Percentiles rank a stretch among this genome's conserved stretches.
phyloP scores from a whole-genome alignment of 2,329 filamentous ascomycete genomes.

The Trichoderma semiorbis region DNA sequence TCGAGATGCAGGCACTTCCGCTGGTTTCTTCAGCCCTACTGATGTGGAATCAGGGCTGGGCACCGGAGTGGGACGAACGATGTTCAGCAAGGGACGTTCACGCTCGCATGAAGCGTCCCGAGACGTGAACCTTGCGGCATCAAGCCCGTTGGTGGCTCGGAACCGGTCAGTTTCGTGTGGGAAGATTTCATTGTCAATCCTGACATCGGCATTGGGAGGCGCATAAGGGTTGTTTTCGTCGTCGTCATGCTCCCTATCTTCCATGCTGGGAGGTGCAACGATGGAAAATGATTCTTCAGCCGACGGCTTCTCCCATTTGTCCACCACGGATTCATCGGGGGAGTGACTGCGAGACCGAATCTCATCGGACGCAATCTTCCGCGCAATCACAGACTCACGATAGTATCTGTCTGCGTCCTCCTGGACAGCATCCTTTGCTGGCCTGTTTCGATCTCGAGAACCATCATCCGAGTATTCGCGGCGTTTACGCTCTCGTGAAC shows the following conservation, averaged over 20 bases:
- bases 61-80: slow-evolving; percentile 58
- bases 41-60: slow-evolving; percentile 45
- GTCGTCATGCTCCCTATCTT: slow-evolving; percentile 32
- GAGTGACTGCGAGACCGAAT: slow-evolving; percentile 51
- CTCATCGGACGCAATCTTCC: slow-evolving; percentile 52
- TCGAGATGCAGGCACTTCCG: slow-evolving; percentile 21
- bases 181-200: slow-evolving; percentile 56
- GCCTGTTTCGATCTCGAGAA: slow-evolving; percentile 32
- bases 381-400: slow-evolving; percentile 51
- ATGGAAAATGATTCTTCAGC: slow-evolving; percentile 43
- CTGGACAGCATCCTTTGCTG: slow-evolving; percentile 45
- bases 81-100: slow-evolving; percentile 56
- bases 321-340: slow-evolving; percentile 51
- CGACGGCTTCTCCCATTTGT: slow-evolving; percentile 47
- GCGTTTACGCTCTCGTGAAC: slow-evolving; percentile 32
- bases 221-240: slow-evolving; percentile 52
- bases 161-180: slow-evolving; percentile 48
- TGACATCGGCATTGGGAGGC: slow-evolving; percentile 61
- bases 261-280: slow-evolving; percentile 53
- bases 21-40: slow-evolving; percentile 19
- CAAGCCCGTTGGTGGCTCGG: slow-evolving; percentile 26
- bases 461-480: slow-evolving; percentile 33
- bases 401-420: slow-evolving; percentile 58
- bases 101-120: slow-evolving; percentile 54
- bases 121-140: slow-evolving; percentile 38